These are phyloP conservation scores for Panicum miliaceum DNA, from an alignment of 176 grass and related monocot species.

Conservation along the genomic window DNA sequence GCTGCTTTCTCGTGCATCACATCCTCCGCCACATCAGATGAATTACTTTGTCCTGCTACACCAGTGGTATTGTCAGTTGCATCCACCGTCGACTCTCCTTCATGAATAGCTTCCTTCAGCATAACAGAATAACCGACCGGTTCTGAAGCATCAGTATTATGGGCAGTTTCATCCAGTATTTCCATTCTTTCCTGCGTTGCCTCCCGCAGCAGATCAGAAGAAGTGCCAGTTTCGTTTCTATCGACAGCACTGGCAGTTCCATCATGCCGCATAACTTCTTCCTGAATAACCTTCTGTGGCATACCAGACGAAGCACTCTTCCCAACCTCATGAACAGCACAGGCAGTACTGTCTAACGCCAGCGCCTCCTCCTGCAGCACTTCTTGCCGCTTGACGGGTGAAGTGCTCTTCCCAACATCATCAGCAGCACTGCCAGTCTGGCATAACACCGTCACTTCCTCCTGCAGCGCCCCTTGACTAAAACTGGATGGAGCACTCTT, in stretches of 20 bases:
- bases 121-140: slow-evolving; percentile 11
- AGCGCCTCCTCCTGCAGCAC: neutral
- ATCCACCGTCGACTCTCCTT: slow-evolving; percentile 37
- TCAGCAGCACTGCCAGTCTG: neutral
- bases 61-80: slow-evolving; percentile 11
- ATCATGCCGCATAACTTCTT: slow-evolving; percentile 9
- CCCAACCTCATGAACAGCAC: neutral
- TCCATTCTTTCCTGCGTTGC: slow-evolving; percentile 3
- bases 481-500: slow-evolving; percentile 22
- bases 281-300: slow-evolving; percentile 33
- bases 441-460: neutral
- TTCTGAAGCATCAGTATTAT: slow-evolving; percentile 5
- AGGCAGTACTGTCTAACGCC: neutral
- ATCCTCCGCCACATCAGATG: slow-evolving; percentile 9
- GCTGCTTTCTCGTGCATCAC: slow-evolving; percentile 24
- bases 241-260: neutral
- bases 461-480: neutral
- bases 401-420: neutral
- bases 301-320: neutral
- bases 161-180: slow-evolving; percentile 1
- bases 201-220: slow-evolving; percentile 11
- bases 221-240: slow-evolving; percentile 15
- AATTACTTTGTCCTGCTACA: neutral
- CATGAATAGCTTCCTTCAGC: slow-evolving; percentile 37
- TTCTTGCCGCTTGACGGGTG: neutral